Base-by-base conservation (phyloP, 805 yeast species). In the Wickerhamiella sorbophila region DNA sequence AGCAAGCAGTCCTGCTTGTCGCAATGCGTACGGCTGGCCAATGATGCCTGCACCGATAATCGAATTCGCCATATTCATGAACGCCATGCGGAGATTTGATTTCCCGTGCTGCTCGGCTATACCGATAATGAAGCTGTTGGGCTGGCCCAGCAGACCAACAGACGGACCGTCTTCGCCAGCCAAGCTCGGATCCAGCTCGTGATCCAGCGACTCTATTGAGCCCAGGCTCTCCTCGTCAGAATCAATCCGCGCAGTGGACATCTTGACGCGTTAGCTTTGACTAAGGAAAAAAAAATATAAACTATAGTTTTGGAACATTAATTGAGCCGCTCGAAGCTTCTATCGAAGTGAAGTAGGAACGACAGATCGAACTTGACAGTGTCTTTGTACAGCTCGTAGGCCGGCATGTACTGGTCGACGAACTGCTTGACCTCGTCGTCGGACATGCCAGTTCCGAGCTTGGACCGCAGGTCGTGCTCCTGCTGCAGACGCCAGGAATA, bases 11-110 rank as follows among this genome's bases (percentile, higher is more conserved):
- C 97, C 97, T 16, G 83, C 70, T 52, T 86, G 83, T 36, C 71
- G 66, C 53, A 87, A 74, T 0, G 96, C 95, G 49, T 77, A 80
- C 1, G 97, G 94, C 48, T 86, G 93, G 1, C 96, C 95, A 26
- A 88, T 84, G 41, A 88, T 83, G 2, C 97, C 97, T 0, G 97
- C 96, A 0, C 97, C 97, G 5, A 88, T 67, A 46, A 88, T 88
- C 16, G 93, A 79, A 60, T 87, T 87, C 8, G 95, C 94, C 94
- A 87, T 86, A 60, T 88, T 88, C 93, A 87, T 82, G 55, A 87
- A 86, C 4, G 96, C 96, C 84, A 80, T 80, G 44, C 71, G 72
- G 70, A 87, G 68, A 33, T 68, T 70, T 2, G 82, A 74, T 50
- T 72, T 74, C 40, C 41, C 44, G 14, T 44, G 36, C 37, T 50